phyloP scores from a whole-genome alignment of 148 eudicot genomes.

The Euryodendron excelsum region DNA sequence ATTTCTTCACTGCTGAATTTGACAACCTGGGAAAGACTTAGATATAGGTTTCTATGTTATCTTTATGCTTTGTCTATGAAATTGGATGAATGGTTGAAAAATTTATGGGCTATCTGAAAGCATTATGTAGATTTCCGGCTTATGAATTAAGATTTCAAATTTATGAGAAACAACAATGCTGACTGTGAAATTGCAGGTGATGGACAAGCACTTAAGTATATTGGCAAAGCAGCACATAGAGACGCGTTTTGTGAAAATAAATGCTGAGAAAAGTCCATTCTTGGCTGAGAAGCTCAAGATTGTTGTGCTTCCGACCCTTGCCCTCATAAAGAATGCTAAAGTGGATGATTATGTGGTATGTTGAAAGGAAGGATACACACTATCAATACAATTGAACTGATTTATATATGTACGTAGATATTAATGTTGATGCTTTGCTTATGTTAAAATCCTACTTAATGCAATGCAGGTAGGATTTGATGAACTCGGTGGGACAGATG shows the following conservation, averaged over 20 bases:
- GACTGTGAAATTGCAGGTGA: conserved; percentile 52
- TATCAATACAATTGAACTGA: not conserved
- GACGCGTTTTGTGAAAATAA: conserved; percentile 81
- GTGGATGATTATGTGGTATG: conserved; percentile 94
- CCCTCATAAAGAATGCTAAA: conserved; percentile 83
- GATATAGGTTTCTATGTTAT: not conserved
- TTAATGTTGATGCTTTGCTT: not conserved
- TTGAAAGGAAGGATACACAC: not conserved
- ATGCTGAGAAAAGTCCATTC: conserved; percentile 95
- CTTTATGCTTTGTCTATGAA: not conserved
- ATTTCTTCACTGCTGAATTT: not conserved
- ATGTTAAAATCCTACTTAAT: conserved; percentile 2
- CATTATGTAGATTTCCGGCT: not conserved
- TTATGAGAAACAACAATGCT: not conserved
- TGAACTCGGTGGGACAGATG: conserved; percentile 86
- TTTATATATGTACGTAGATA: too few relatives aligned
- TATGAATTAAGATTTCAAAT: not conserved
- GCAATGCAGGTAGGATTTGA: conserved; percentile 81
- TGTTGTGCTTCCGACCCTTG: conserved; percentile 89
- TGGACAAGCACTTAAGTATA: conserved; percentile 84
- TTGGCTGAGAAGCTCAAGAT: conserved; percentile 87
- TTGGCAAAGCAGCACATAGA: conserved; percentile 91
- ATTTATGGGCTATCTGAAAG: not conserved
- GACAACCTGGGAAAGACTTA: not conserved
- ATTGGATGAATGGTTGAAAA: not conserved